Evolutionary conservation across 2,329 filamentous ascomycete species (phyloP).

Genomic region (Fusarium sp.): DNA sequence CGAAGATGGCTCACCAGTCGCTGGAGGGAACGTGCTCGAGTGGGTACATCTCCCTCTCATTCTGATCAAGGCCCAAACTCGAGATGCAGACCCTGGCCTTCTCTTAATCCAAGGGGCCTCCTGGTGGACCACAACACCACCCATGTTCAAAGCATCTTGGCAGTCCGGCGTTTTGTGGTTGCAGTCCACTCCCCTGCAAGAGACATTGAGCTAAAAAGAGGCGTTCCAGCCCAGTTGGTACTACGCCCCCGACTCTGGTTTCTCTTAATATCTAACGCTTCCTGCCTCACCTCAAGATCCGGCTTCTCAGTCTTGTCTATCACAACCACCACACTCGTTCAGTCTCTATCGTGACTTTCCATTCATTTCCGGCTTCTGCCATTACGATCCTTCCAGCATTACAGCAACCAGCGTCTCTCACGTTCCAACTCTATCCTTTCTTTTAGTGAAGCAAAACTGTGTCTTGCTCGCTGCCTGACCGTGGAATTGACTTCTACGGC

Average conservation of each 20-base stretch:
- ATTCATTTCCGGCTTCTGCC: slow-evolving; percentile 46
- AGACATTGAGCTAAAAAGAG: slow-evolving; percentile 40
- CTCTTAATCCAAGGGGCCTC: slow-evolving; percentile 40
- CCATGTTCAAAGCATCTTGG: slow-evolving; percentile 39
- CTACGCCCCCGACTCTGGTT: slow-evolving; percentile 38
- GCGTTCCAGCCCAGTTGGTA: slow-evolving; percentile 37
- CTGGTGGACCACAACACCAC: slow-evolving; percentile 36
- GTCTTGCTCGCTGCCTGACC: slow-evolving; percentile 44
- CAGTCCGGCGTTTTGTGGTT: slow-evolving; percentile 47
- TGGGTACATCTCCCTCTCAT: slow-evolving; percentile 28
- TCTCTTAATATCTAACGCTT: slow-evolving; percentile 47
- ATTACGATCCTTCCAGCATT: slow-evolving; percentile 48
- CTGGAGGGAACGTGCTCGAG: slow-evolving; percentile 1
- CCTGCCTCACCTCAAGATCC: slow-evolving; percentile 36
- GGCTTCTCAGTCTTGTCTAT: slow-evolving; percentile 40
- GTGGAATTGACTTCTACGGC: slow-evolving; percentile 52
- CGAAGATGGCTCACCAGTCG: neutral
- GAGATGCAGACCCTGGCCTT: slow-evolving; percentile 16
- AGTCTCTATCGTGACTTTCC: slow-evolving; percentile 47
- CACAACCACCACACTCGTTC: slow-evolving; percentile 40
- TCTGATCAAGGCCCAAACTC: slow-evolving; percentile 17
- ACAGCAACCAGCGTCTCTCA: slow-evolving; percentile 36
- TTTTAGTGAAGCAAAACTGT: slow-evolving; percentile 49
- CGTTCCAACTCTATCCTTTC: slow-evolving; percentile 41
- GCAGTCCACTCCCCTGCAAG: slow-evolving; percentile 38